Conservation (phyloP, 2,329 filamentous ascomycete species). For the Colletotrichum lupini region DNA sequence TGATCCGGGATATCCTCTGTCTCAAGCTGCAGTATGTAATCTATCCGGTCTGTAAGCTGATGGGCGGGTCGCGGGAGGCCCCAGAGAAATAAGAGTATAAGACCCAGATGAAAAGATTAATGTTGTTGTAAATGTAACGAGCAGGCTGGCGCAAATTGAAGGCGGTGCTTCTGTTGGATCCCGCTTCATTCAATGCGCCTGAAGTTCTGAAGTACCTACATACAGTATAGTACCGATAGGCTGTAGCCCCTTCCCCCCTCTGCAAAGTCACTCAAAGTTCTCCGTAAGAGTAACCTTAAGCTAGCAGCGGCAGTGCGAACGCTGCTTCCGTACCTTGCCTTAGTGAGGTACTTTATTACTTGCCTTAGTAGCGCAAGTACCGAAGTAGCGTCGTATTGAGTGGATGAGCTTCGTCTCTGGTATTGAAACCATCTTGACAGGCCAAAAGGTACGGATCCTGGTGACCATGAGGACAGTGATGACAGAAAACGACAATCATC, state of each 20-base stretch:
- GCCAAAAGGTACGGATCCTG: not conserved
- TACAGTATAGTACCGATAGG: not conserved
- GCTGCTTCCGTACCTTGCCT: conserved; percentile 32
- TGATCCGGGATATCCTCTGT: not conserved
- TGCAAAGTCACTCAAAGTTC: not conserved
- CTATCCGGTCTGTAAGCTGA: not conserved
- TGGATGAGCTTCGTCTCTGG: not conserved
- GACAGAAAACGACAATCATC: not conserved
- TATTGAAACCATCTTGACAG: not conserved
- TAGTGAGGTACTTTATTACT: conserved; percentile 20
- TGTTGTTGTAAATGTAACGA: not conserved
- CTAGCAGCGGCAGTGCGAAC: conserved; percentile 26
- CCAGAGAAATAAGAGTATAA: not conserved
- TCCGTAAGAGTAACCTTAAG: conserved; percentile 2
- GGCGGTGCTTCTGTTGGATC: not conserved
- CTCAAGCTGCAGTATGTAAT: not conserved
- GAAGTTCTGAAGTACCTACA: not conserved
- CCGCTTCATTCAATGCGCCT: not conserved
- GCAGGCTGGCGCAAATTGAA: not conserved
- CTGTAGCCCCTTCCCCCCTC: not conserved
- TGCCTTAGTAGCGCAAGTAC: not conserved
- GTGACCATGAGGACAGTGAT: not conserved
- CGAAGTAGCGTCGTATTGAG: not conserved
- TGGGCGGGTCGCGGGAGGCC: conserved; percentile 21
- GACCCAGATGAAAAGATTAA: not conserved